Conservation (phyloP, 495 filamentous ascomycete genomes). For the Cercophora scortea region DNA sequence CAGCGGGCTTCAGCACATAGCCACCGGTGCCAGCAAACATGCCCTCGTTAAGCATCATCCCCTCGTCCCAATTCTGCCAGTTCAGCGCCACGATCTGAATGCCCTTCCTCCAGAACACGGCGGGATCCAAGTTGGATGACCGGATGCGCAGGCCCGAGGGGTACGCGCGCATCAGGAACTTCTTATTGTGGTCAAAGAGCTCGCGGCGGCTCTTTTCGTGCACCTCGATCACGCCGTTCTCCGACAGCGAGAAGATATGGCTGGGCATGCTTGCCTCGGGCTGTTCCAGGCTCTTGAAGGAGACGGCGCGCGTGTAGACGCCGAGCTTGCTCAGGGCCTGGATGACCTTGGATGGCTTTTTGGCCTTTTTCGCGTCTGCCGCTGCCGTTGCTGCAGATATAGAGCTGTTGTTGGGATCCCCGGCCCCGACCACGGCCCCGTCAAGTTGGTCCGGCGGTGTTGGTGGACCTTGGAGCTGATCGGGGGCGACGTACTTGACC, state of each 20-base stretch:
- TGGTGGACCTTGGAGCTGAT: slow-evolving; percentile 14
- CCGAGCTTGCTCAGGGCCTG: slow-evolving; percentile 66
- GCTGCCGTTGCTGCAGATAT: slow-evolving; percentile 5
- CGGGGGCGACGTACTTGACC: slow-evolving; percentile 62
- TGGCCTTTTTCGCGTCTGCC: slow-evolving; percentile 19
- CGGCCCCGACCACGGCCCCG: neutral
- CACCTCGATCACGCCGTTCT: slow-evolving; percentile 65
- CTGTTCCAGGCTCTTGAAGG: slow-evolving; percentile 61
- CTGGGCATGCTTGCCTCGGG: slow-evolving; percentile 62
- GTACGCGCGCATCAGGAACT: slow-evolving; percentile 81
- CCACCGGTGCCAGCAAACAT: slow-evolving; percentile 80
- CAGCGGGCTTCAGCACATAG: slow-evolving; percentile 77
- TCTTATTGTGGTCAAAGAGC: slow-evolving; percentile 76
- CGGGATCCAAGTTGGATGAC: slow-evolving; percentile 81
- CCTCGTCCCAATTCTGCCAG: slow-evolving; percentile 86
- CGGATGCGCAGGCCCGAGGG: slow-evolving; percentile 73
- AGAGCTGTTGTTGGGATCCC: slow-evolving; percentile 15
- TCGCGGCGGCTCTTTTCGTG: slow-evolving; percentile 51
- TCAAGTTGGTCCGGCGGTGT: neutral
- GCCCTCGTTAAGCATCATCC: slow-evolving; percentile 91
- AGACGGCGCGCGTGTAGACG: slow-evolving; percentile 73
- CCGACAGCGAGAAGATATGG: slow-evolving; percentile 83
- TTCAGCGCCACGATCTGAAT: slow-evolving; percentile 91
- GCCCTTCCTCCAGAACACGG: slow-evolving; percentile 77
- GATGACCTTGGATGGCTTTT: slow-evolving; percentile 60